phyloP scores from a whole-genome alignment of 2,329 filamentous ascomycete species.

The Rhexocercosporidium sp. region DNA sequence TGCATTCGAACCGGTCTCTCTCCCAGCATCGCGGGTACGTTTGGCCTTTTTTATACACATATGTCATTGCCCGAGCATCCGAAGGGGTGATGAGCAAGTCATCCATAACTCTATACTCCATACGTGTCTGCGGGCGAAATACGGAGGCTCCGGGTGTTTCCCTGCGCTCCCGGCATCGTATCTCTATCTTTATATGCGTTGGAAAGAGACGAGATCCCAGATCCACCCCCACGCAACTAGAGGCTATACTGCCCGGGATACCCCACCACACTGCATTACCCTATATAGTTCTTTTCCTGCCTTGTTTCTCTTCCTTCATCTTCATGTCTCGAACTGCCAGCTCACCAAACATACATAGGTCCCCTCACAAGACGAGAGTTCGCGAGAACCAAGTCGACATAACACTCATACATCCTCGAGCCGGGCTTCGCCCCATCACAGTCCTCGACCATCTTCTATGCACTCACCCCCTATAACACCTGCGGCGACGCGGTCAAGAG shows the following conservation, averaged over 20 bases:
- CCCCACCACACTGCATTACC: slow-evolving; percentile 31
- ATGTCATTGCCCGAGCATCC: slow-evolving; percentile 13
- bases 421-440: slow-evolving; percentile 69
- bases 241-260: slow-evolving; percentile 25
- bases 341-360: slow-evolving; percentile 50
- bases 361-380: slow-evolving; percentile 62
- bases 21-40: slow-evolving; percentile 83
- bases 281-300: slow-evolving; percentile 26
- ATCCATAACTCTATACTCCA: background rate
- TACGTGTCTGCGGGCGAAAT: slow-evolving; percentile 11
- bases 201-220: slow-evolving; percentile 27
- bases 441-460: slow-evolving; percentile 71
- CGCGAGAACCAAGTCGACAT: slow-evolving; percentile 64
- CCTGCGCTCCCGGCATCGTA: slow-evolving; percentile 25
- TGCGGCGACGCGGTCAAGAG: slow-evolving; percentile 71
- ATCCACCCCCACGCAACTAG: slow-evolving; percentile 33
- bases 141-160: slow-evolving; percentile 17
- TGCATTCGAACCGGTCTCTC: slow-evolving; percentile 87
- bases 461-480: slow-evolving; percentile 91
- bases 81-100: slow-evolving; percentile 8
- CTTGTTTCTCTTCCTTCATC: slow-evolving; percentile 20
- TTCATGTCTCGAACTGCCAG: slow-evolving; percentile 4
- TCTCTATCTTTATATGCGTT: slow-evolving; percentile 23
- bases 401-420: slow-evolving; percentile 69
- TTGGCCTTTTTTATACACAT: slow-evolving; percentile 32